Evolutionary conservation across 179 eudicot genomes (phyloP).

Genomic region (Silene coronaria): DNA sequence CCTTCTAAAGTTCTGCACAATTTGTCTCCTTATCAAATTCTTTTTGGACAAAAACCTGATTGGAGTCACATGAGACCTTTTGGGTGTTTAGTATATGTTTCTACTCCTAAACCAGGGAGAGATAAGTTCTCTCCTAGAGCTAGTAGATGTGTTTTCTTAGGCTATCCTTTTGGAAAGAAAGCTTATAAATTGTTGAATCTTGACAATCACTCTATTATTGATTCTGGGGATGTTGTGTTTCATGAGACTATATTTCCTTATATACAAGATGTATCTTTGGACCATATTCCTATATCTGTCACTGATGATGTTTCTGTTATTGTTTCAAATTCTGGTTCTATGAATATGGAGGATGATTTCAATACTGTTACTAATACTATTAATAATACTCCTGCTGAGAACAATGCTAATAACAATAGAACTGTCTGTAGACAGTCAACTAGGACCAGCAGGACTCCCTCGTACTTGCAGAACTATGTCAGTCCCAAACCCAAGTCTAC

Average conservation of each 20-base stretch:
- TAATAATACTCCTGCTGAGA: too few relatives aligned
- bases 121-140: background rate
- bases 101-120: background rate
- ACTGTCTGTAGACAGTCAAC: background rate
- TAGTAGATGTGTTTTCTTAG: background rate
- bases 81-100: background rate
- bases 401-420: too few relatives aligned
- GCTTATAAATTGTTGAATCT: background rate
- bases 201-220: background rate
- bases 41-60: background rate
- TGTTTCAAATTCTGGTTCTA: too few relatives aligned
- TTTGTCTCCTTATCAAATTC: background rate
- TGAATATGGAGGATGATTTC: too few relatives aligned
- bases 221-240: background rate
- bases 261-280: too few relatives aligned
- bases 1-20: background rate
- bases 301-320: too few relatives aligned
- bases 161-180: slow-evolving; percentile 2
- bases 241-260: slow-evolving; percentile 7
- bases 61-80: background rate
- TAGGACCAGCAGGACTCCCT: background rate
- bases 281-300: too few relatives aligned
- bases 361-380: too few relatives aligned
- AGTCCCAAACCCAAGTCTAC: too few relatives aligned
- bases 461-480: background rate